Conservation (phyloP, 139 green algal species). For the Chlorella sp. region DNA sequence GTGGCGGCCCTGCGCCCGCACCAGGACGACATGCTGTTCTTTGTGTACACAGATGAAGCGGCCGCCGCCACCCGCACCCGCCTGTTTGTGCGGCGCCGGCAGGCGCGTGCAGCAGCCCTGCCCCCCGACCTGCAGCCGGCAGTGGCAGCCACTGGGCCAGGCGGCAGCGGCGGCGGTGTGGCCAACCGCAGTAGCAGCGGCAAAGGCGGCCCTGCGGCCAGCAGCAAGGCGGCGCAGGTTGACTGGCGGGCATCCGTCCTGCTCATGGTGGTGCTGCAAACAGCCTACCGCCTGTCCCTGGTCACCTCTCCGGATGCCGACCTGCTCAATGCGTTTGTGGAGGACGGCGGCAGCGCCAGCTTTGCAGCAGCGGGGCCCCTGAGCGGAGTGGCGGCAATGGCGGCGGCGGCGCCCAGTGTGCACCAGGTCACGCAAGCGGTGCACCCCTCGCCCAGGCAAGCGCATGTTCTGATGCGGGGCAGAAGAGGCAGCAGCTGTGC, state of each 20-base stretch:
- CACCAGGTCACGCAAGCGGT: conserved; percentile 51
- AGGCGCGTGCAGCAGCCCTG: not conserved
- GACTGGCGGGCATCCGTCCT: conserved; percentile 64
- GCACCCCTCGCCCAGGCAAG: conserved; percentile 55
- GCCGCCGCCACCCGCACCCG: not conserved
- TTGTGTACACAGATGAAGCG: conserved; percentile 42
- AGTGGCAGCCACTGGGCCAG: not conserved
- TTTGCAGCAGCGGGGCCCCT: not conserved
- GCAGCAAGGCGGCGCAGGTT: conserved; percentile 40
- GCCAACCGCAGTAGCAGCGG: not conserved
- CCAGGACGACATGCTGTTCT: conserved; percentile 60
- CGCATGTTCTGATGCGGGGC: too few relatives aligned
- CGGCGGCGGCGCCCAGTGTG: conserved; percentile 14
- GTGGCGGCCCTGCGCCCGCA: not conserved
- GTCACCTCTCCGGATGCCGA: conserved; percentile 24
- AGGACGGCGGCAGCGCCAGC: conserved; percentile 14
- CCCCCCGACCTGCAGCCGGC: conserved; percentile 8
- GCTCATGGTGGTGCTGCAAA: conserved; percentile 79
- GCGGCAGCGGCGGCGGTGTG: not conserved
- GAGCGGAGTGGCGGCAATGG: conserved; percentile 4
- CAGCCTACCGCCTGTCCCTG: conserved; percentile 65
- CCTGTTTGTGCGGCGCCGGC: conserved; percentile 24
- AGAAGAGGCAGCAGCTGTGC: too few relatives aligned
- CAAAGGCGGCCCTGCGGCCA: not conserved
- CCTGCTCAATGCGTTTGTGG: conserved; percentile 4